Evolutionary conservation across 192 early-diverging fungal species (phyloP).

Genomic region (Umbelopsis sp.): DNA sequence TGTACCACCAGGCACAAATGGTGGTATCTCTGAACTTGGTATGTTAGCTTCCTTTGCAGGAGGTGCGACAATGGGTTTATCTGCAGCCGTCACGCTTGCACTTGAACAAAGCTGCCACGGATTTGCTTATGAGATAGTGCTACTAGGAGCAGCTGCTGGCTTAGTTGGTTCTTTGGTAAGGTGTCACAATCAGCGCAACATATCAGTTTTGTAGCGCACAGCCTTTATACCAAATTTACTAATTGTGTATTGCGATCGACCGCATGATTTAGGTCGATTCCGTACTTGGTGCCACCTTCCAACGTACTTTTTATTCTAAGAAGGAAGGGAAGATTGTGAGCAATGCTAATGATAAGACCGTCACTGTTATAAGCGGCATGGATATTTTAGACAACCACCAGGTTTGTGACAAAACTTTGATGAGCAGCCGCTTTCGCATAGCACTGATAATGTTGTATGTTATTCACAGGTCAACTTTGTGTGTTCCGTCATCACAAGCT

Average conservation of each 20-base stretch:
- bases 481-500: constrained; percentile 60
- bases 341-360: constrained; percentile 46
- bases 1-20: constrained; percentile 93
- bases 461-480: constrained; percentile 66
- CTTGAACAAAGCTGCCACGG: constrained; percentile 49
- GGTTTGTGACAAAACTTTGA: constrained; percentile 36
- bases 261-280: constrained; percentile 68
- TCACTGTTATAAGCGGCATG: constrained; percentile 62
- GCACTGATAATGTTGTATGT: not conserved
- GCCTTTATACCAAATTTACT: not conserved
- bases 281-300: constrained; percentile 81
- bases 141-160: constrained; percentile 66
- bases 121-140: constrained; percentile 46
- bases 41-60: constrained; percentile 77
- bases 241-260: not conserved
- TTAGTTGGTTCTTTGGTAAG: constrained; percentile 75
- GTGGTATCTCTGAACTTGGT: constrained; percentile 77
- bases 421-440: not conserved
- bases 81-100: constrained; percentile 54
- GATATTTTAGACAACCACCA: constrained; percentile 84
- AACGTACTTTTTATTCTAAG: constrained; percentile 73
- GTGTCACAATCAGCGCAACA: constrained; percentile 11
- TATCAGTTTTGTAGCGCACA: not conserved
- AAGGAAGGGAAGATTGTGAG: constrained; percentile 59
- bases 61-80: constrained; percentile 69